phyloP scores from a whole-genome alignment of 2,329 filamentous ascomycete genomes.

The Trichoderma afroharzianum region DNA sequence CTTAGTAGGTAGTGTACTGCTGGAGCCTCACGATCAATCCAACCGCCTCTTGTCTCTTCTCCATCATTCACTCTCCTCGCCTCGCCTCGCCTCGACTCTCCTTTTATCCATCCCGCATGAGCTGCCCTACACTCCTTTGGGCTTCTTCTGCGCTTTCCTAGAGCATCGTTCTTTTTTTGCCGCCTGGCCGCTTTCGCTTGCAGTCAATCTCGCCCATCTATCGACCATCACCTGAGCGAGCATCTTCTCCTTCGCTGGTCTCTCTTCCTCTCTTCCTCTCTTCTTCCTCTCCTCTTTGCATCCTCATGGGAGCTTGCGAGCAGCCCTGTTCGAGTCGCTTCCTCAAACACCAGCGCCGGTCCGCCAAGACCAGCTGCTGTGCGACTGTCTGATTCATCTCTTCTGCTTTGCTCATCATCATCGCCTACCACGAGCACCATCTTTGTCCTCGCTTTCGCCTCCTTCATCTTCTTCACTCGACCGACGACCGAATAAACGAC shows the following conservation, averaged over 20 bases:
- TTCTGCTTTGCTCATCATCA: not conserved
- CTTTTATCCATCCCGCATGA: not conserved
- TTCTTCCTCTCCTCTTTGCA: not conserved
- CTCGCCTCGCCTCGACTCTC: not conserved
- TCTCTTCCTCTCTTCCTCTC: not conserved
- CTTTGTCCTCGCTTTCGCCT: not conserved
- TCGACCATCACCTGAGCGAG: not conserved
- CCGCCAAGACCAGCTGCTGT: slow-evolving; percentile 8
- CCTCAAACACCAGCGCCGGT: slow-evolving; percentile 2
- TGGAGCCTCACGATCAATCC: slow-evolving; percentile 8
- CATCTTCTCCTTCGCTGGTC: not conserved
- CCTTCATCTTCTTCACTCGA: not conserved
- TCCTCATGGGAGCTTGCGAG: slow-evolving; percentile 9
- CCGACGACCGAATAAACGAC: not conserved
- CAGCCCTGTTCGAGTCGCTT: not conserved
- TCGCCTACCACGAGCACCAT: not conserved
- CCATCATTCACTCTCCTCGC: not conserved
- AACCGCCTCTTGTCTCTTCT: not conserved
- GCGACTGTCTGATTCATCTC: not conserved
- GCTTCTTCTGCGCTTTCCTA: not conserved
- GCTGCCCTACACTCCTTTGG: slow-evolving; percentile 10
- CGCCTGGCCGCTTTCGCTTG: not conserved
- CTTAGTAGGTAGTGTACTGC: too few species aligned
- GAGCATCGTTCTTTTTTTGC: not conserved
- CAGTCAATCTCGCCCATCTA: not conserved